phyloP scores from a whole-genome alignment of 371 early-diverging fungal genomes.

The Blastocladiella emersonii region DNA sequence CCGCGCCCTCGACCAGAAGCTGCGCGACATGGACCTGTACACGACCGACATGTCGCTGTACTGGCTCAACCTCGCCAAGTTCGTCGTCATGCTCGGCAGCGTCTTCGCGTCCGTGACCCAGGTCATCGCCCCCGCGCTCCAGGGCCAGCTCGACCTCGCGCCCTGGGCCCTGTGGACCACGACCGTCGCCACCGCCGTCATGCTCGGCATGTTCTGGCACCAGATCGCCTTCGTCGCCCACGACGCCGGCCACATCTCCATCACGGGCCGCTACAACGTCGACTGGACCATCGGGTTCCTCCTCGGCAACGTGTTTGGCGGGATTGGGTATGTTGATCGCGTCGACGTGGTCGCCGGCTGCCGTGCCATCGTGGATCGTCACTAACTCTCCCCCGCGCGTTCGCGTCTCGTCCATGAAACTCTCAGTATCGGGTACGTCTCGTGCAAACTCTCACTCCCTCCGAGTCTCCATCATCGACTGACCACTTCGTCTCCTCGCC shows the following conservation, averaged over 20 bases:
- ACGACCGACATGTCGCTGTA: constrained; percentile 64
- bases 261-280: constrained; percentile 53
- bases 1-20: constrained; percentile 44
- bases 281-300: constrained; percentile 72
- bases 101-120: constrained; percentile 37
- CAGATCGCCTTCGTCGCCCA: constrained; percentile 84
- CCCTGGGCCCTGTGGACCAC: constrained; percentile 6
- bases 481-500: not conserved
- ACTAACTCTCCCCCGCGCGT: too few species aligned
- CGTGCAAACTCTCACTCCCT: too few species aligned
- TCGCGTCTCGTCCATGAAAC: too few species aligned
- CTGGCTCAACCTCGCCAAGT: constrained; percentile 54
- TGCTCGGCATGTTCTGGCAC: constrained; percentile 73
- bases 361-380: not conserved
- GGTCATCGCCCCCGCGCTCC: constrained; percentile 9
- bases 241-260: constrained; percentile 88
- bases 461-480: not conserved
- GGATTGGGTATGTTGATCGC: too few species aligned
- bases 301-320: constrained; percentile 69
- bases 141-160: not conserved
- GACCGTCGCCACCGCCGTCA: constrained; percentile 35
- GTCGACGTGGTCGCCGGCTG: too few species aligned
- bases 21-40: constrained; percentile 48
- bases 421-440: too few species aligned
- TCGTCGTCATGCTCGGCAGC: constrained; percentile 35